Evolutionary conservation across 805 yeast species (phyloP).

Genomic region (Myxozyma vanderwaltii): DNA sequence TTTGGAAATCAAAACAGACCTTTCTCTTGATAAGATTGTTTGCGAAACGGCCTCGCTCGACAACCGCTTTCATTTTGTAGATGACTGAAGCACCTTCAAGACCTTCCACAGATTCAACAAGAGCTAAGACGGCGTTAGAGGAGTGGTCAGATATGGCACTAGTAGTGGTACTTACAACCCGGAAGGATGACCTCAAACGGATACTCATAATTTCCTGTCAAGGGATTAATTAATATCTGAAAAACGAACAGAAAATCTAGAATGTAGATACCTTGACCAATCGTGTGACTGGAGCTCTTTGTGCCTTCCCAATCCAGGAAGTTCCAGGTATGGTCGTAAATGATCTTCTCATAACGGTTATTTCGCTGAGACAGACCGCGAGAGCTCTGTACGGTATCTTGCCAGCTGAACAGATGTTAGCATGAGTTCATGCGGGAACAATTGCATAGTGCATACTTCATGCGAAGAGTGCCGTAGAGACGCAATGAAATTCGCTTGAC

Average conservation of each 20-base stretch:
- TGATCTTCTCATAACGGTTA: constrained; percentile 53
- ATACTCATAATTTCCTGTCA: constrained; percentile 83
- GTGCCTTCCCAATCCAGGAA: constrained; percentile 53
- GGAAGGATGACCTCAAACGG: constrained; percentile 86
- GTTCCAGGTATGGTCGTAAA: constrained; percentile 82
- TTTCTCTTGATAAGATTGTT: constrained; percentile 65
- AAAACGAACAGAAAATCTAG: not conserved
- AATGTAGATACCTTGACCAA: constrained; percentile 27
- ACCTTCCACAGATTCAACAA: constrained; percentile 89
- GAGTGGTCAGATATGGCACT: not conserved
- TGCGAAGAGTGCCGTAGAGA: constrained; percentile 64
- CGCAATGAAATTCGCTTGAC: constrained; percentile 66
- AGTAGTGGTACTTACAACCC: constrained; percentile 52
- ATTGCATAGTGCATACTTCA: constrained; percentile 44
- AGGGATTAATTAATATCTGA: not conserved
- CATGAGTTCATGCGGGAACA: constrained; percentile 47
- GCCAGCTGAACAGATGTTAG: constrained; percentile 30
- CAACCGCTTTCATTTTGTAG: constrained; percentile 73
- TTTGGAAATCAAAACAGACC: not conserved
- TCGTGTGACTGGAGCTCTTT: constrained; percentile 30
- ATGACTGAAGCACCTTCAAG: constrained; percentile 74
- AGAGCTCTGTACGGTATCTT: constrained; percentile 31
- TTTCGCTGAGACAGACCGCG: constrained; percentile 38
- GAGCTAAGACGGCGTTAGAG: constrained; percentile 5
- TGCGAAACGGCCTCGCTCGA: constrained; percentile 81